A percentile compares a stretch with the other conserved stretches of the same genome.
Conservation (phyloP, 2,329 filamentous ascomycete genomes). For the Fusarium subglutinans region DNA sequence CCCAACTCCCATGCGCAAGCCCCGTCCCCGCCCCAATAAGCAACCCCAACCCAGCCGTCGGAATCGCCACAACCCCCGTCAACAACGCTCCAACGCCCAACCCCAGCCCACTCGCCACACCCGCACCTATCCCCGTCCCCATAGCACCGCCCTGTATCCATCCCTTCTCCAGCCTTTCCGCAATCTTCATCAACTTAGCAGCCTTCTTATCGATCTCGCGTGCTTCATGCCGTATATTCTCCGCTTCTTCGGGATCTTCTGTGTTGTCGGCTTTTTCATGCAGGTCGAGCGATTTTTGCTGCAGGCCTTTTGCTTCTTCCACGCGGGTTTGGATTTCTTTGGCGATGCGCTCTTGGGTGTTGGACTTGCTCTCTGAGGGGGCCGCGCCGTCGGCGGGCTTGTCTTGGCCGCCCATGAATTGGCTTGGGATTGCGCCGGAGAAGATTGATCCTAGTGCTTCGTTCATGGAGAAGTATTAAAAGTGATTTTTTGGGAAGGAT, state of each 20-base stretch:
- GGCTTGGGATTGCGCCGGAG: conserved; percentile 18
- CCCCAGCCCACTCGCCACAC: conserved; percentile 33
- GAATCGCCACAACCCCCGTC: conserved; percentile 35
- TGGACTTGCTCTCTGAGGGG: not conserved
- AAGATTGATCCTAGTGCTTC: conserved; percentile 20
- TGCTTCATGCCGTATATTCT: conserved; percentile 24
- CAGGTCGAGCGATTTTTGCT: conserved; percentile 26
- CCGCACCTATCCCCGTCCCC: conserved; percentile 32
- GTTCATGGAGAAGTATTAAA: not conserved
- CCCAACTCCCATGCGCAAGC: conserved; percentile 31
- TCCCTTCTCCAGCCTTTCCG: conserved; percentile 26
- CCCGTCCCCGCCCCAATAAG: conserved; percentile 35
- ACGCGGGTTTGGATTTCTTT: conserved; percentile 27
- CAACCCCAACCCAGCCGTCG: conserved; percentile 29
- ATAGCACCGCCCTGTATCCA: conserved; percentile 38
- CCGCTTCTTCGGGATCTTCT: conserved; percentile 14
- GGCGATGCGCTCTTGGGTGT: conserved; percentile 23
- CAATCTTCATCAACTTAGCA: conserved; percentile 37
- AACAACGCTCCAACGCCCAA: conserved; percentile 28
- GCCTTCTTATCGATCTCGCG: conserved; percentile 33
- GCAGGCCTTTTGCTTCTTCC: conserved; percentile 25
- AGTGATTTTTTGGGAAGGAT: not conserved
- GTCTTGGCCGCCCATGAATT: conserved; percentile 17
- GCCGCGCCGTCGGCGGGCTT: conserved; percentile 1
- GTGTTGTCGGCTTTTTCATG: conserved; percentile 28